Evolutionary conservation across 1,284 basidiomycete genomes (phyloP).

Genomic region (Pterulicium gracile): DNA sequence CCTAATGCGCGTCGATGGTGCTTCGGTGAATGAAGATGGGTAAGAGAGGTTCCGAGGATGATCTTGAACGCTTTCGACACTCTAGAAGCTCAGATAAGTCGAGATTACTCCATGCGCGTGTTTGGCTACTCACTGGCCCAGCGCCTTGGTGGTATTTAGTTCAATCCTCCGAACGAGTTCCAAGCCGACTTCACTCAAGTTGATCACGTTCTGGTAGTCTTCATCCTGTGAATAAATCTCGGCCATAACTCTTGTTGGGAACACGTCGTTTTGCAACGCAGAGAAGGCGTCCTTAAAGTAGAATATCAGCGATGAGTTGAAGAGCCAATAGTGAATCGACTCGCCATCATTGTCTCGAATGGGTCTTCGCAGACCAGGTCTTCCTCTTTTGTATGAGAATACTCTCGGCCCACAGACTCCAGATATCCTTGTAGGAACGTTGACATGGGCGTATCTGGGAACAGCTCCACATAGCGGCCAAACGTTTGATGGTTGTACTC

Average conservation of each 20-base stretch:
- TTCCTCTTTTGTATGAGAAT: slow-evolving; percentile 30
- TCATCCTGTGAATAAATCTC: slow-evolving; percentile 66
- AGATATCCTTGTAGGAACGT: slow-evolving; percentile 54
- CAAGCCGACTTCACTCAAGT: slow-evolving; percentile 61
- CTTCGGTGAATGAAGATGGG: slow-evolving; percentile 84
- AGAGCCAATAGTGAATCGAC: no score
- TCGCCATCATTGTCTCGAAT: slow-evolving; percentile 46
- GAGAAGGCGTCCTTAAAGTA: slow-evolving; percentile 46
- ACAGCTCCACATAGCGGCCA: slow-evolving; percentile 56
- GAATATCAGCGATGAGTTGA: no score
- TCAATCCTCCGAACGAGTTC: slow-evolving; percentile 49
- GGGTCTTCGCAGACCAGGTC: slow-evolving; percentile 16
- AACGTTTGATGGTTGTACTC: slow-evolving; percentile 57
- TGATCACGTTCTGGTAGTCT: slow-evolving; percentile 72
- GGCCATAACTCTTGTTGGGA: slow-evolving; percentile 64
- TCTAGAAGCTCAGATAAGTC: slow-evolving; percentile 23
- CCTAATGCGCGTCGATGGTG: slow-evolving; percentile 74
- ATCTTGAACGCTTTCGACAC: slow-evolving; percentile 53
- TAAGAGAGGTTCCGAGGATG: slow-evolving; percentile 62
- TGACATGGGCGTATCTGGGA: slow-evolving; percentile 51
- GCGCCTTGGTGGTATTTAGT: slow-evolving; percentile 42
- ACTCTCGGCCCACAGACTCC: slow-evolving; percentile 39
- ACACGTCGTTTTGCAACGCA: slow-evolving; percentile 46
- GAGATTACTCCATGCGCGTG: slow-evolving; percentile 3
- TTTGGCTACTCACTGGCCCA: slow-evolving; percentile 35